phyloP scores from a whole-genome alignment of 2,329 filamentous ascomycete genomes.

The Lachnellula arida region DNA sequence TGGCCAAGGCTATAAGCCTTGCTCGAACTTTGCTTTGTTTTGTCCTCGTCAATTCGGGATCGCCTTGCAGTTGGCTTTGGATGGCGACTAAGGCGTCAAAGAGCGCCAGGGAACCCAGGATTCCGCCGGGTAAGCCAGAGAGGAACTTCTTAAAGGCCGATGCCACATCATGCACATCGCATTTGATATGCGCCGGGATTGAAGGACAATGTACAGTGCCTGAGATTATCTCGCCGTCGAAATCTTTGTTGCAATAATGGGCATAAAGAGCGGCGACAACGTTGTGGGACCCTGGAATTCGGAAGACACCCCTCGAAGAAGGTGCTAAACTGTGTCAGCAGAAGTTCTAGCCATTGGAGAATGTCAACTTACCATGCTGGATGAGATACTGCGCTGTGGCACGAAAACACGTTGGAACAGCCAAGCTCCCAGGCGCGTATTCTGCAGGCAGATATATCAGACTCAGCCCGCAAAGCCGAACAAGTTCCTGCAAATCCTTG shows the following conservation, averaged over 20 bases:
- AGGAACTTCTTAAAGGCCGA: conserved; percentile 64
- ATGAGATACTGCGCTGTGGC: conserved; percentile 61
- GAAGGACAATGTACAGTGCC: conserved; percentile 55
- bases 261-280: conserved; percentile 56
- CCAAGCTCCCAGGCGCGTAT: conserved; percentile 51
- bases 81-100: conserved; percentile 61
- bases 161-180: conserved; percentile 59
- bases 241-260: conserved; percentile 53
- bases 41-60: conserved; percentile 47
- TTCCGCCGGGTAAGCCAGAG: conserved; percentile 57
- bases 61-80: conserved; percentile 49
- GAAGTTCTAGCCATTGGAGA: neutral
- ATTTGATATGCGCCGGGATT: conserved; percentile 56
- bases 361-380: conserved; percentile 48
- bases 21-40: conserved; percentile 55
- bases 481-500: conserved; percentile 52
- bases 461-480: conserved; percentile 59
- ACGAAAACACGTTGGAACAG: conserved; percentile 61
- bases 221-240: conserved; percentile 44
- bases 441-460: conserved; percentile 55
- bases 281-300: conserved; percentile 53
- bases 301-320: conserved; percentile 54
- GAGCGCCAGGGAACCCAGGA: conserved; percentile 56
- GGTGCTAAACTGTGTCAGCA: conserved; percentile 27
- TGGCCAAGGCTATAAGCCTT: conserved; percentile 59